Evolutionary conservation across 2,329 filamentous ascomycete species (phyloP).

Genomic region (Tetracladium maxilliforme): DNA sequence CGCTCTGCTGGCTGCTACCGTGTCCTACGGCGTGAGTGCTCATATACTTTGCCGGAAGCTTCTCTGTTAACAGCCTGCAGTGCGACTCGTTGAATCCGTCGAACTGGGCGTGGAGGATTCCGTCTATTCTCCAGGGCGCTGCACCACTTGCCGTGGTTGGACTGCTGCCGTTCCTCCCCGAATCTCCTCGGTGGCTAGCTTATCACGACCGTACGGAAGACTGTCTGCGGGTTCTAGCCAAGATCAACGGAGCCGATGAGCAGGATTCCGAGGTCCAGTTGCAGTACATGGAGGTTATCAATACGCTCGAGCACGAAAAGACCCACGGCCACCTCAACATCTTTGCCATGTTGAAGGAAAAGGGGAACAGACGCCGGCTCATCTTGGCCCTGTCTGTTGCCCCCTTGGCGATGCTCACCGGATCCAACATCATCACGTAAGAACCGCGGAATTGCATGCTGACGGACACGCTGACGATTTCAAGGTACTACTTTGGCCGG

Average conservation of each 20-base stretch:
- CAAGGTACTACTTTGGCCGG: constrained; percentile 23
- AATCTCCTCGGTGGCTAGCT: constrained; percentile 31
- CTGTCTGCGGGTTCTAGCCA: constrained; percentile 23
- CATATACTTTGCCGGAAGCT: no score
- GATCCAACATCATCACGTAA: no score
- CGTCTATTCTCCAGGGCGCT: constrained; percentile 8
- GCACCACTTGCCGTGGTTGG: no score
- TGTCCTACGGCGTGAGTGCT: constrained; percentile 17
- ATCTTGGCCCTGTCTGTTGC: no score
- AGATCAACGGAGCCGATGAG: constrained; percentile 24
- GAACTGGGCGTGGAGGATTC: constrained; percentile 9
- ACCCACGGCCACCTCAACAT: no score
- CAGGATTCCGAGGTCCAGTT: constrained; percentile 20
- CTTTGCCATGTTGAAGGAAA: no score
- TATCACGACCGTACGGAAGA: constrained; percentile 22
- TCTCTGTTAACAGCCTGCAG: no score
- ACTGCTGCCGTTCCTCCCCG: constrained; percentile 28
- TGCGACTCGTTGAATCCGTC: no score
- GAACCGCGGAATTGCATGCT: no score
- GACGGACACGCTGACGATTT: no score
- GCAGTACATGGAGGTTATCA: constrained; percentile 28
- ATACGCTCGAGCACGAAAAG: constrained; percentile 28
- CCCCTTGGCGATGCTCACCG: no score
- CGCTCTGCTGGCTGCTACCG: constrained; percentile 12
- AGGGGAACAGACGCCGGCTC: no score